Conservation (phyloP, 768 basidiomycete species). For the Serendipita sp. region DNA sequence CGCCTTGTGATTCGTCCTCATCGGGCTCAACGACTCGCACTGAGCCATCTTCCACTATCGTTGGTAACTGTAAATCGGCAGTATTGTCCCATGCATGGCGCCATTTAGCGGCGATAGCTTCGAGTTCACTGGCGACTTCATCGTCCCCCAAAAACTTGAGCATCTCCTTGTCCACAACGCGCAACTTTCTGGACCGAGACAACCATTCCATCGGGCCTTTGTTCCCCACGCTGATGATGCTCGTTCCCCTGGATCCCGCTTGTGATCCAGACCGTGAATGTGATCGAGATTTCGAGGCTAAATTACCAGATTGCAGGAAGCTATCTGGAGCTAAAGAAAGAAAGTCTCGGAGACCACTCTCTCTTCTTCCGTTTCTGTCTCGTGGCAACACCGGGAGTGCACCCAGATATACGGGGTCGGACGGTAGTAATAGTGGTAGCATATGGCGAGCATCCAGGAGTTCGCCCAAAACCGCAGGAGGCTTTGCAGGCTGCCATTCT, state of each 20-base stretch:
- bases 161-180: slow-evolving; percentile 2
- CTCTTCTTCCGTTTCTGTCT: slow-evolving; percentile 17
- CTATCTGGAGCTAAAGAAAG: background rate
- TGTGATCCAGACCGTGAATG: slow-evolving; percentile 7
- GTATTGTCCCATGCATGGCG: background rate
- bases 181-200: slow-evolving; percentile 5
- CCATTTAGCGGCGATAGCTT: background rate
- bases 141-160: background rate
- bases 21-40: background rate
- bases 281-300: slow-evolving; percentile 4
- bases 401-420: slow-evolving; percentile 61
- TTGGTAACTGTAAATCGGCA: background rate
- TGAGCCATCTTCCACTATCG: background rate
- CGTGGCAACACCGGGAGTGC: slow-evolving; percentile 33
- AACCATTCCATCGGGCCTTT: slow-evolving; percentile 9
- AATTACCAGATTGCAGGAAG: slow-evolving; percentile 4
- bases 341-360: background rate
- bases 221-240: slow-evolving; percentile 8
- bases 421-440: slow-evolving; percentile 76
- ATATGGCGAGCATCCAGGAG: slow-evolving; percentile 84
- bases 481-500: slow-evolving; percentile 60
- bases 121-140: slow-evolving; percentile 3
- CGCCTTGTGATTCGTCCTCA: background rate
- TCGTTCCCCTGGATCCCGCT: slow-evolving; percentile 6
- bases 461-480: slow-evolving; percentile 77